A percentile compares a stretch with the other conserved stretches of the same genome.
Conservation (phyloP, 23 red algal species). For the Cyanidiococcus yangmingshanensis region DNA sequence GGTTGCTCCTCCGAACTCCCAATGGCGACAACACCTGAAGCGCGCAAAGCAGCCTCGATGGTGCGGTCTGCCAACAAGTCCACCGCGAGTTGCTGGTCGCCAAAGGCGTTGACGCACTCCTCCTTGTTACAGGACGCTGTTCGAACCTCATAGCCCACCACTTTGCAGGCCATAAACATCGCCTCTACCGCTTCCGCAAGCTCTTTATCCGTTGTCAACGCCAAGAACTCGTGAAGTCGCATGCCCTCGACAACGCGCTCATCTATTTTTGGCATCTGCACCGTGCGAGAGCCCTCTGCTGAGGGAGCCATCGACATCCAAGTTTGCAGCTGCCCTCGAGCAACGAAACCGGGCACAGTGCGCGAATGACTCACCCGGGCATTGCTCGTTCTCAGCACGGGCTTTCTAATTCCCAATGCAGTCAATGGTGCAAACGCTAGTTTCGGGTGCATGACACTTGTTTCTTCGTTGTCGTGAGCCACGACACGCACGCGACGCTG, state of each 20-base stretch:
- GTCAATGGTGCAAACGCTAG: no score
- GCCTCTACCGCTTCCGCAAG: slow-evolving; percentile 52
- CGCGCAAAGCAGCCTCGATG: slow-evolving; percentile 70
- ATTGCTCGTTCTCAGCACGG: no score
- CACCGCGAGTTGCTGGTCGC: slow-evolving; percentile 94
- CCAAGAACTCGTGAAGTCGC: slow-evolving; percentile 20
- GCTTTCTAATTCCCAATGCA: no score
- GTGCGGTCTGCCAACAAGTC: slow-evolving; percentile 93
- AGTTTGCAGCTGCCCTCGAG: no score
- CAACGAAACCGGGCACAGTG: no score
- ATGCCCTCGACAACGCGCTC: slow-evolving; percentile 7
- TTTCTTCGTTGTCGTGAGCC: no score
- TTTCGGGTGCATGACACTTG: no score
- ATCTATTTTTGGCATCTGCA: neutral
- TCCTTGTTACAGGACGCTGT: slow-evolving; percentile 97
- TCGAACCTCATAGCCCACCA: slow-evolving; percentile 92
- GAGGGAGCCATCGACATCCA: neutral
- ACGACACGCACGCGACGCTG: no score
- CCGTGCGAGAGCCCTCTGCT: neutral
- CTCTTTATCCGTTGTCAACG: slow-evolving; percentile 30
- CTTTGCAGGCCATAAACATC: slow-evolving; percentile 94
- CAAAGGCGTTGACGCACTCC: slow-evolving; percentile 96
- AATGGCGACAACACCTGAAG: slow-evolving; percentile 58
- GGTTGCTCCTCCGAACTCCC: slow-evolving; percentile 87
- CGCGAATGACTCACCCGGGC: no score